Evolutionary conservation across 2,329 filamentous ascomycete genomes (phyloP), one percentile per base, ranked within the genome.

Genomic region (Teratosphaeria pseudoeucalypti): DNA sequence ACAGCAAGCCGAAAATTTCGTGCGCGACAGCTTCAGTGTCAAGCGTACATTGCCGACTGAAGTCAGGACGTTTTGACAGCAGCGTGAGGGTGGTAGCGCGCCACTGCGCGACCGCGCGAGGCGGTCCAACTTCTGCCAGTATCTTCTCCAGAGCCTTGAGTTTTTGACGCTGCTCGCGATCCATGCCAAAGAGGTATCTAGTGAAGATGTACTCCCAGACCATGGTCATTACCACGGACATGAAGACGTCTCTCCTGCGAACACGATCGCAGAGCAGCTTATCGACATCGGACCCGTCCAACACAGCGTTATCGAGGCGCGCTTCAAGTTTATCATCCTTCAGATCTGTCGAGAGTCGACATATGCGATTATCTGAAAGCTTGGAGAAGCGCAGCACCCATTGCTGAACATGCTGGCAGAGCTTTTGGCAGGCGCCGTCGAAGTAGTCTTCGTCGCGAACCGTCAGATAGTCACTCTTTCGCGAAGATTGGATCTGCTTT

Each of bases 201-300:
- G 92, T 96, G 72, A 99, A 99, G 72, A 99, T 87, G 71, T 95
- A 96, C 75, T 99, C 94, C 92, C 92, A 99, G 57, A 99, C 86
- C 91, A 99, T 96, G 62, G 89, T 94, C 92, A 97, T 97, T 59
- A 92, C 90, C 74, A 99, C 91, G 43, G 91, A 94, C 90, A 97
- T 96, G 81, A 99, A 96, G 60, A 97, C 86, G 73, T 97, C 92
- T 61, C 92, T 86, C 62, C 94, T 87, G 69, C 84, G 86, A 58
- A 96, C 88, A 47, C 95, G 89, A 73, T 99, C 92, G 65, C 83
- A 83, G 55, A 99, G 85, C 70, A 95, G 94, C 60, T 81, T 79
- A 74, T 97, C 91, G 63, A 96, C 91, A 71, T 97, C 92, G 54
- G 90, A 90, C 63, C 92, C 94, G 75, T 99, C 95, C 29, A 99